Conservation (phyloP, 495 filamentous ascomycete genomes). For the Penicillium canariense region DNA sequence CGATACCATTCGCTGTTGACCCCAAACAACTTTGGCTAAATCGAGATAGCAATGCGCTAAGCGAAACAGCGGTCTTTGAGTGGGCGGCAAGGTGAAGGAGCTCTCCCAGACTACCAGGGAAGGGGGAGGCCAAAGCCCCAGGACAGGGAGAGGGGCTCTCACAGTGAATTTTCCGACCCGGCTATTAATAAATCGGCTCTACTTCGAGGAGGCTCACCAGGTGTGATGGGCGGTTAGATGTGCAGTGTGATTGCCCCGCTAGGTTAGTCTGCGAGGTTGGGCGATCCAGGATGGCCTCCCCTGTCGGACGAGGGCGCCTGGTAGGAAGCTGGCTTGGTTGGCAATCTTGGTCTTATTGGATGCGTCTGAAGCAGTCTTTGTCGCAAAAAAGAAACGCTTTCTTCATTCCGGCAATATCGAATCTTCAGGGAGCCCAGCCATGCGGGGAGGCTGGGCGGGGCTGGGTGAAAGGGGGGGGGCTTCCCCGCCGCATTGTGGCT, state of each 20-base stretch:
- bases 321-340: background rate
- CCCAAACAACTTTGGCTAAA: slow-evolving; percentile 21
- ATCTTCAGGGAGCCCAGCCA: background rate
- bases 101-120: background rate
- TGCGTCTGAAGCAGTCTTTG: background rate
- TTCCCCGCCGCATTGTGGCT: slow-evolving; percentile 8
- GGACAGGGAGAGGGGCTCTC: background rate
- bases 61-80: slow-evolving; percentile 22
- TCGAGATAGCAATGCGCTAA: slow-evolving; percentile 29
- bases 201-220: background rate
- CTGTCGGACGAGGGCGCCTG: slow-evolving; percentile 4
- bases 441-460: slow-evolving; percentile 7
- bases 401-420: background rate
- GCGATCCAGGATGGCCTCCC: background rate
- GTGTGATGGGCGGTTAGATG: slow-evolving; percentile 25
- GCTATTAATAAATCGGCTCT: slow-evolving; percentile 26
- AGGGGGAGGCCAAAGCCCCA: background rate
- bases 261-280: slow-evolving; percentile 32
- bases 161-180: slow-evolving; percentile 17
- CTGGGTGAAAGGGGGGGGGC: background rate
- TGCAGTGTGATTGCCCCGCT: slow-evolving; percentile 23
- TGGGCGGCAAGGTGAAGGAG: slow-evolving; percentile 16
- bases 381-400: background rate
- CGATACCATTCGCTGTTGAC: slow-evolving; percentile 17
- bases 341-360: slow-evolving; percentile 15